Conservation (phyloP, 1,139 yeast species). For the Pichia sp. region DNA sequence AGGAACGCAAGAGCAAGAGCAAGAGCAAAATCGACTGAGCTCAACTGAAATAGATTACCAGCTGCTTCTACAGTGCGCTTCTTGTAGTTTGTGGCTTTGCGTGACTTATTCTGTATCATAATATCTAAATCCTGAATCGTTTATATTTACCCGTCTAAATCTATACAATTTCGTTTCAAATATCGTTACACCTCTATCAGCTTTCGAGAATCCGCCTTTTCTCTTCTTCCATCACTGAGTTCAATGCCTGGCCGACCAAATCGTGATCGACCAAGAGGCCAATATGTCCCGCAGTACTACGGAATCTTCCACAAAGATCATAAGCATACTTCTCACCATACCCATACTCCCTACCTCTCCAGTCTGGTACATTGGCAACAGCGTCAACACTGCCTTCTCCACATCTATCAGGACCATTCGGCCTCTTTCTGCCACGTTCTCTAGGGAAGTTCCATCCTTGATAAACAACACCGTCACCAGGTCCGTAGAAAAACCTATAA, state of each 20-base stretch:
- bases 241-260: slow-evolving; percentile 66
- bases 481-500: slow-evolving; percentile 74
- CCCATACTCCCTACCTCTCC: slow-evolving; percentile 18
- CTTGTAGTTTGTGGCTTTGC: slow-evolving; percentile 81
- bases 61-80: slow-evolving; percentile 68
- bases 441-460: slow-evolving; percentile 81
- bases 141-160: not conserved
- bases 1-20: slow-evolving; percentile 37
- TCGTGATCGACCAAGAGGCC: slow-evolving; percentile 69
- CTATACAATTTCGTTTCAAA: not conserved
- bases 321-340: slow-evolving; percentile 38
- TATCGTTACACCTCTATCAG: not conserved
- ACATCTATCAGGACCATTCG: slow-evolving; percentile 7
- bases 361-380: slow-evolving; percentile 6
- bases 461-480: slow-evolving; percentile 91
- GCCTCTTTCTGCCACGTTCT: slow-evolving; percentile 34
- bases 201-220: not conserved
- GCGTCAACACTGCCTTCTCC: slow-evolving; percentile 8
- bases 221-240: slow-evolving; percentile 56
- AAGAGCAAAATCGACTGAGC: slow-evolving; percentile 15
- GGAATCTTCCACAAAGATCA: slow-evolving; percentile 61
- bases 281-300: slow-evolving; percentile 71
- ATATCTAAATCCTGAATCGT: not conserved
- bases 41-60: slow-evolving; percentile 40
- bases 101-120: slow-evolving; percentile 46